Percentiles rank a stretch among this genome's conserved stretches.
These are phyloP conservation scores for Carpinus fangiana DNA, from an alignment of 306 rosid genomes.

Conservation along the genomic window DNA sequence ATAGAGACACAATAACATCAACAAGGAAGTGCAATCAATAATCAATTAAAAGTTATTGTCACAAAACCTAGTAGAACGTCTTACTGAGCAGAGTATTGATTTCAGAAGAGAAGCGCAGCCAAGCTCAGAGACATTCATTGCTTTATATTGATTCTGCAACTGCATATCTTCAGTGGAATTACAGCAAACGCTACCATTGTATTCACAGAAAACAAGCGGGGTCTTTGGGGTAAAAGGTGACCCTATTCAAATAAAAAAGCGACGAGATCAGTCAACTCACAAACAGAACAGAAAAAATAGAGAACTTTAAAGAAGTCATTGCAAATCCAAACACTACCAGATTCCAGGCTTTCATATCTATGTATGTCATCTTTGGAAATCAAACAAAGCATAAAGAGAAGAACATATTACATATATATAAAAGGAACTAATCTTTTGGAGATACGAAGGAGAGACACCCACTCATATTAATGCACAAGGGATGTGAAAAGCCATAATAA, in stretches of 20 bases:
- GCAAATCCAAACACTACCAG: not conserved
- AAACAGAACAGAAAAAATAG: not conserved
- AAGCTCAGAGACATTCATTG: constrained; percentile 24
- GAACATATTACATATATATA: not conserved
- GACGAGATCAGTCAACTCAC: not conserved
- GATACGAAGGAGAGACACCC: constrained; percentile 13
- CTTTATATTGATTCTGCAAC: constrained; percentile 13
- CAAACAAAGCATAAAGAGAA: not conserved
- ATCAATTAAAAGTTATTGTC: not conserved
- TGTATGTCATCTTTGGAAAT: not conserved
- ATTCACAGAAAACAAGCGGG: constrained; percentile 38
- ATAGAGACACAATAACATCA: not conserved
- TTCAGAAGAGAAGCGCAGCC: constrained; percentile 35
- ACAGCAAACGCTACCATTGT: constrained; percentile 44
- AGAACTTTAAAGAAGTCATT: not conserved
- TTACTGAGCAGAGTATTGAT: constrained; percentile 43
- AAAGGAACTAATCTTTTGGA: not conserved
- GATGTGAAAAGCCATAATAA: constrained; percentile 29
- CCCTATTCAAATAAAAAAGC: constrained; percentile 21
- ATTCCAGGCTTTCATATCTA: not conserved
- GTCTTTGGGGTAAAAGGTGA: constrained; percentile 29
- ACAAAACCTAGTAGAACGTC: not conserved
- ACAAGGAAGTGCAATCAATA: not conserved
- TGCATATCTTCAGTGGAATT: constrained; percentile 35
- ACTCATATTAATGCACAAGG: constrained; percentile 37